Evolutionary conservation across 2,329 filamentous ascomycete species (phyloP).

Genomic region (Sarocladium kiliense): DNA sequence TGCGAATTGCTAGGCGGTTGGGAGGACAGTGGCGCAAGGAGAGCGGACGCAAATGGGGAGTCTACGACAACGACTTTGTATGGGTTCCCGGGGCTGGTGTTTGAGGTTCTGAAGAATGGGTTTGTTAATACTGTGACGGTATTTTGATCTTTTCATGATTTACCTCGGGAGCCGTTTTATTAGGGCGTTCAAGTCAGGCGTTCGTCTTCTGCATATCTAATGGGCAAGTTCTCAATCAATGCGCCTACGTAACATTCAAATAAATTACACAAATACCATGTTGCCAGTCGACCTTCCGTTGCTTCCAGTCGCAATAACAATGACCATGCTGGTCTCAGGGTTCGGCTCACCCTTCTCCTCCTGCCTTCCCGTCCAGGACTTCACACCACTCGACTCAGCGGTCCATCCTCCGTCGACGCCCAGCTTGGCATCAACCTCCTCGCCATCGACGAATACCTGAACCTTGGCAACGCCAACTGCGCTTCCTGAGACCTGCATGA

Average conservation of each 20-base stretch:
- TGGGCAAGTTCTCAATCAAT: not conserved
- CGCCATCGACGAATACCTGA: slow-evolving; percentile 2
- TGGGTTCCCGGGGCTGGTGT: slow-evolving; percentile 88
- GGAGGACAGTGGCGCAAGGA: slow-evolving; percentile 65
- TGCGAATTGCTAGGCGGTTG: slow-evolving; percentile 80
- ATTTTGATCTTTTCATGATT: slow-evolving; percentile 48
- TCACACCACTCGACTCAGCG: not conserved
- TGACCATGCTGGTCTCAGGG: not conserved
- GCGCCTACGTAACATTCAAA: not conserved
- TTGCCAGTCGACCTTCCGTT: slow-evolving; percentile 6
- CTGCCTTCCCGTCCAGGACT: not conserved
- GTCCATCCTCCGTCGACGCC: not conserved
- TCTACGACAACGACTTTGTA: slow-evolving; percentile 80
- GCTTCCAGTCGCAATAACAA: slow-evolving; percentile 5
- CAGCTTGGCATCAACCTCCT: not conserved
- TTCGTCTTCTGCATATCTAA: not conserved
- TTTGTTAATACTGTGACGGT: slow-evolving; percentile 85
- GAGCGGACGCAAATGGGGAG: slow-evolving; percentile 49
- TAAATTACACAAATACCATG: not conserved
- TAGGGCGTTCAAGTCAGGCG: not conserved
- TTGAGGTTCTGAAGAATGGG: slow-evolving; percentile 92
- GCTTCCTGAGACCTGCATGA: not conserved
- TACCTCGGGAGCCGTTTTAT: not conserved
- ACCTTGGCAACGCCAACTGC: not conserved
- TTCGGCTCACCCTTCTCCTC: slow-evolving; percentile 6